Evolutionary conservation across 202 grass and related monocot species (phyloP).

Genomic region (Bolboschoenoplectus hybrid): DNA sequence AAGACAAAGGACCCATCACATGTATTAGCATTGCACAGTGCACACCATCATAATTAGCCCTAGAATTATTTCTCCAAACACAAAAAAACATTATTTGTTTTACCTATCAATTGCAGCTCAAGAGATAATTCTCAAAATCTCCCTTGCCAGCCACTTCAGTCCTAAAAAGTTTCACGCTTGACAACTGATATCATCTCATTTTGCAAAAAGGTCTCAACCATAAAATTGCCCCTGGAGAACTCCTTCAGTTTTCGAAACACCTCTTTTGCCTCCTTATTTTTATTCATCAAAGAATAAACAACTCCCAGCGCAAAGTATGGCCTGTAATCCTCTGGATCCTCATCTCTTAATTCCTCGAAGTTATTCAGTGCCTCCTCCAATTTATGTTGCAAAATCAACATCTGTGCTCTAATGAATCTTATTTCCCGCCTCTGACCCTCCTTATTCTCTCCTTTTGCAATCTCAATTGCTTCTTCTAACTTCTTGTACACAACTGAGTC

Average conservation of each 20-base stretch:
- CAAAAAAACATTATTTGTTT: neutral
- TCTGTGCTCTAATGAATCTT: slow-evolving; percentile 45
- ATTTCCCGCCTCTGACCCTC: slow-evolving; percentile 38
- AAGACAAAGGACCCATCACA: neutral
- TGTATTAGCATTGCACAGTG: neutral
- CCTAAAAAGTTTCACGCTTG: slow-evolving; percentile 35
- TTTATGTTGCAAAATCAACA: slow-evolving; percentile 47
- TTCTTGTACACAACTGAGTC: slow-evolving; percentile 13
- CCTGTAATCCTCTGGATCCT: slow-evolving; percentile 43
- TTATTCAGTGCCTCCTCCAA: slow-evolving; percentile 41
- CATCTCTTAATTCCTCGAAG: slow-evolving; percentile 36
- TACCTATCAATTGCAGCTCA: neutral
- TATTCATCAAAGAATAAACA: slow-evolving; percentile 45
- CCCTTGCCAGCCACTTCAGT: neutral
- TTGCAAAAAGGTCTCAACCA: slow-evolving; percentile 42
- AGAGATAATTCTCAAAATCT: neutral
- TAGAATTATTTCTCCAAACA: neutral
- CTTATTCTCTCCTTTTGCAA: slow-evolving; percentile 40
- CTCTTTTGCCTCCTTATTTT: slow-evolving; percentile 41
- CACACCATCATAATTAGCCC: neutral
- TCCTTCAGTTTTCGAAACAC: slow-evolving; percentile 43
- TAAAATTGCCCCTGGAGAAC: slow-evolving; percentile 24
- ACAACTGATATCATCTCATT: neutral
- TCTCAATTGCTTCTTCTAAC: slow-evolving; percentile 42
- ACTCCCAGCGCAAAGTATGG: slow-evolving; percentile 44